Conservation (phyloP, 768 basidiomycete species). For the Boletus rufocinnamomeus region DNA sequence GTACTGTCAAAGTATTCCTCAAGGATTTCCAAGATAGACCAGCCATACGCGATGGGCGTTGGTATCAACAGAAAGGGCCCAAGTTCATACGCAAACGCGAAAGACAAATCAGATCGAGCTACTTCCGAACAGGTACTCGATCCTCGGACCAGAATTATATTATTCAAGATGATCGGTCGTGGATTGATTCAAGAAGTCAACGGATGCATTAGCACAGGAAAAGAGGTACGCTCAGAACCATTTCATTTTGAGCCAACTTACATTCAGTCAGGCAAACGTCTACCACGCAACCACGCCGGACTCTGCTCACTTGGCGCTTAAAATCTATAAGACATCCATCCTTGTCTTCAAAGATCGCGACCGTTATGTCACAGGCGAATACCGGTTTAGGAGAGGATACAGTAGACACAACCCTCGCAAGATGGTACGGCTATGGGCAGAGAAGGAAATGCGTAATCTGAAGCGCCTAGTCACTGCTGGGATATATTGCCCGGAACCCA, state of each 20-base stretch:
- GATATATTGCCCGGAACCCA: slow-evolving; percentile 81
- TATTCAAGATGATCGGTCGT: slow-evolving; percentile 95
- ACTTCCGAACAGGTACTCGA: slow-evolving; percentile 98
- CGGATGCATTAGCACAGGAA: slow-evolving; percentile 96
- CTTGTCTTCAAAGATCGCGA: slow-evolving; percentile 97
- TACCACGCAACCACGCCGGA: slow-evolving; percentile 79
- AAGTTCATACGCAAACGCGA: slow-evolving; percentile 80
- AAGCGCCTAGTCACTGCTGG: slow-evolving; percentile 82
- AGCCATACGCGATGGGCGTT: slow-evolving; percentile 64
- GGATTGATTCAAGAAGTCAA: slow-evolving; percentile 89
- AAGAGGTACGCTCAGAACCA: slow-evolving; percentile 65
- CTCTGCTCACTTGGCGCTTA: slow-evolving; percentile 76
- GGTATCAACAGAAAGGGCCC: slow-evolving; percentile 93
- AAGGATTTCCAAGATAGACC: slow-evolving; percentile 71
- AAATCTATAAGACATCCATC: slow-evolving; percentile 99
- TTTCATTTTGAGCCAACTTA: neutral
- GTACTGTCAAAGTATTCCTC: slow-evolving; percentile 78
- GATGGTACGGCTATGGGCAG: slow-evolving; percentile 98
- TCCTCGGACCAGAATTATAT: slow-evolving; percentile 88
- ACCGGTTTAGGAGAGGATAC: slow-evolving; percentile 91
- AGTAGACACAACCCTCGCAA: slow-evolving; percentile 91
- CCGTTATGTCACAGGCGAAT: slow-evolving; percentile 93
- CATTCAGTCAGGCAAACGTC: slow-evolving; percentile 78
- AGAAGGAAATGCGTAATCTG: slow-evolving; percentile 98
- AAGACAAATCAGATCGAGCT: slow-evolving; percentile 96